Base-by-base conservation (phyloP, 83 land plant genomes). In the Picea engelmannii region DNA sequence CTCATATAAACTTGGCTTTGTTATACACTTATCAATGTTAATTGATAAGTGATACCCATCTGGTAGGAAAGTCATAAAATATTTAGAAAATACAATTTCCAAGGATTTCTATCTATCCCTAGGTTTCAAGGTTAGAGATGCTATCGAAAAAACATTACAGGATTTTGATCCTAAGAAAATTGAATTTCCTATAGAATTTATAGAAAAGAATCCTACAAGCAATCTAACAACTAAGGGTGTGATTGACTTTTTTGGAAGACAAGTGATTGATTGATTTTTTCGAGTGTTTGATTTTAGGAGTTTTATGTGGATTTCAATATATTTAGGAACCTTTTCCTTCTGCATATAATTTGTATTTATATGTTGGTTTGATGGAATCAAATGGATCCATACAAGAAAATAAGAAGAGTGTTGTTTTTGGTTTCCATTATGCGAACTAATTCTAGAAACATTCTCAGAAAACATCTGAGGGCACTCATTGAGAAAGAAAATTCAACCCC, bases 311-410 rank as follows among this genome's bases (percentile, higher is more conserved):
- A 27, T 27, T 27, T 27, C 31, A 27, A 27, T 27, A 27, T 27
- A 27, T 27, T 27, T 27, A 27, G 31, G 31, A 12, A 62, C 11
- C 17, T 62, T 1, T 62, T 9, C 1, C 17, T 62, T 62, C 20
- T 62, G 4, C 17, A 17, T 62, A 17, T 17, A 16, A 62, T 62
- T 62, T 62, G 20, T 0, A 17, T 62, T 62, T 4, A 1, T 62
- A 17, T 62, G 20, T 62, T 16, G 17, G 1, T 17, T 4, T 62
- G 5, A 62, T 17, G 20, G 74, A 69, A 69, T 7, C 80, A 88
- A 85, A 88, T 88, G n/a, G 62, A 81, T 11, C 86, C 86, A 31
- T 80, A 85, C 88, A 88, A 88, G 79, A 85, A 84, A 73, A 80
- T 88, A 25, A 63, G 86, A 66, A 66, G 81, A 55, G 89, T 88